Base-by-base conservation (phyloP, 139 green algal species). In the Micractinium sp. region DNA sequence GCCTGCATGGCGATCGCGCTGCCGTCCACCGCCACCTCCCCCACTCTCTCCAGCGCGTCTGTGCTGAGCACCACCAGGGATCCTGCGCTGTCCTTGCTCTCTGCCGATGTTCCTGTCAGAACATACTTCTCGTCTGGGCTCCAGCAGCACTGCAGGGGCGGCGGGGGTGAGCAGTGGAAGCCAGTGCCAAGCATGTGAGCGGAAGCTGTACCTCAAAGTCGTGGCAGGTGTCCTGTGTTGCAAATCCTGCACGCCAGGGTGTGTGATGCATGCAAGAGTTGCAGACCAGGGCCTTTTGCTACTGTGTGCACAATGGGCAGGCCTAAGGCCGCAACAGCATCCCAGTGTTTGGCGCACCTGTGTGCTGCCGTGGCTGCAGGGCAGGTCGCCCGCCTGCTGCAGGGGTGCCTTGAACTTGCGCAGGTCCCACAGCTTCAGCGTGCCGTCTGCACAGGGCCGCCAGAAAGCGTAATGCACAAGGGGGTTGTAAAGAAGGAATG, bases 371-470 rank as follows among this genome's bases (percentile, higher is more conserved):
- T 95, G 92, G 29, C 79, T 85, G 66, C 92, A 95, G 0, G 95
- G 93, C 41, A 99, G 93, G 82, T 90, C 92, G 18, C 87, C 82
- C 31, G 96, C 96, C 0, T 85, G 75, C 2, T 91, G 86, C 7
- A 98, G 29, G 0, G 97, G 96, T 14, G 87, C 60, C 86, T 97
- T 97, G 85, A 98, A 94, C 87, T 96, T 96, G 66, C 96, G 92
- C 67, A 96, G 41, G n/a, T 95, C 92, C 92, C 95, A 98, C 27
- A 92, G 85, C 94, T 99, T 99, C 15, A 99, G 73, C 27, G 95
- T 98, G 19, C 91, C 93, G 86, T 99, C 98, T 61, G 90, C 94
- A 67, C 12, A 35, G 4, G 22, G 63, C 12, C 20, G 18, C 63
- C 22, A n/a, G 35, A 4, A 47, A 13, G 74, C 1, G 19, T 19